These are phyloP conservation scores for Sporodiniella umbellata DNA, from an alignment of 371 early-diverging fungal species.

Conservation along the genomic window DNA sequence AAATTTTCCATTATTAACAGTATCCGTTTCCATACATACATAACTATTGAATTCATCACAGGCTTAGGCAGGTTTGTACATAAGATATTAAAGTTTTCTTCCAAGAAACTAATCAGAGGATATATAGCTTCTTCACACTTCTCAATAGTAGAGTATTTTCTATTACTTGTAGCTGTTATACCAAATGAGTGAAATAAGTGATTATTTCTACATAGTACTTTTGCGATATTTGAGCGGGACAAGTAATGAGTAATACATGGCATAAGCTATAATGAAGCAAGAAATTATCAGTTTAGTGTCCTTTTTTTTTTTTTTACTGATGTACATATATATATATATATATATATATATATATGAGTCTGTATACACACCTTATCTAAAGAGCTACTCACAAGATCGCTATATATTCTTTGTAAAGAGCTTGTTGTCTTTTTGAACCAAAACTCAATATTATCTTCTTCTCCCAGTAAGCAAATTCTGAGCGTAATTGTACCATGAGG, in stretches of 20 bases:
- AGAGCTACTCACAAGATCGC: constrained; percentile 65
- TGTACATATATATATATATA: too few species aligned
- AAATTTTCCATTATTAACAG: constrained; percentile 61
- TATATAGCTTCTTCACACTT: constrained; percentile 67
- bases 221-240: constrained; percentile 21
- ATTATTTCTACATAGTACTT: constrained; percentile 20
- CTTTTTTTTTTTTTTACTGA: too few species aligned
- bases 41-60: constrained; percentile 70
- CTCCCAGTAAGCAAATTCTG: constrained; percentile 79
- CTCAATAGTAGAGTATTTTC: constrained; percentile 35
- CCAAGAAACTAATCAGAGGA: constrained; percentile 74
- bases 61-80: constrained; percentile 64
- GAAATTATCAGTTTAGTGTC: too few species aligned
- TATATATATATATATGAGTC: too few species aligned
- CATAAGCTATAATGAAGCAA: constrained; percentile 32
- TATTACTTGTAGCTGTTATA: constrained; percentile 3
- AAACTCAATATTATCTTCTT: constrained; percentile 84
- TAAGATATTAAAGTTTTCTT: constrained; percentile 71
- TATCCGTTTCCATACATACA: constrained; percentile 77
- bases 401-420: constrained; percentile 56
- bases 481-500: constrained; percentile 77
- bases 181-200: constrained; percentile 17
- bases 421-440: constrained; percentile 79
- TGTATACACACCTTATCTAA: not conserved
- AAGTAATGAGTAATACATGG: constrained; percentile 50